A percentile compares a stretch with the other conserved stretches of the same genome.
These are phyloP conservation scores for Wickerhamiella brachini DNA, from an alignment of 805 yeast genomes.

Conservation along the genomic window DNA sequence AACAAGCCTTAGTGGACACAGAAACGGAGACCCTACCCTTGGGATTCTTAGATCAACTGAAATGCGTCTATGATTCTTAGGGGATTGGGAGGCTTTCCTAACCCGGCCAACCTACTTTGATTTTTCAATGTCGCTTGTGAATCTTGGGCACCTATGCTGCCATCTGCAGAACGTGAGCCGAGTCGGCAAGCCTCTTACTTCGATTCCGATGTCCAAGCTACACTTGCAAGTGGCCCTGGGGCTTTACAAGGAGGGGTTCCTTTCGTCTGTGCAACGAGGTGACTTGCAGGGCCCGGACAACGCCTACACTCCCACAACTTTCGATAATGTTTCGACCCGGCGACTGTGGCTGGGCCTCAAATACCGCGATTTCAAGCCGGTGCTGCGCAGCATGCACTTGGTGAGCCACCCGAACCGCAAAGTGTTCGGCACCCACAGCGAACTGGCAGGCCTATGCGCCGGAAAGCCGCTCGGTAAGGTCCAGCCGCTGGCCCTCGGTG, in stretches of 20 bases:
- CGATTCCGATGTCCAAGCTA: constrained; percentile 69
- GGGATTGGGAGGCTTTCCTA: not conserved
- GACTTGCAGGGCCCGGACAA: constrained; percentile 71
- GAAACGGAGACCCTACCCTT: not conserved
- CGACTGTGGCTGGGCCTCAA: constrained; percentile 87
- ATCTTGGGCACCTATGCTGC: constrained; percentile 70
- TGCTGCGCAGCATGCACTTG: constrained; percentile 53
- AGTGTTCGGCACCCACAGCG: constrained; percentile 47
- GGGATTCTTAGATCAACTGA: too few relatives aligned
- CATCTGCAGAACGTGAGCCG: constrained; percentile 80
- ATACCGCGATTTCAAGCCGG: constrained; percentile 68
- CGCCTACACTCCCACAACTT: constrained; percentile 48
- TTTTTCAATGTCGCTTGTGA: constrained; percentile 61
- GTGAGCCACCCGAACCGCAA: constrained; percentile 78
- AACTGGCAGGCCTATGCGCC: constrained; percentile 56
- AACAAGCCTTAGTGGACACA: too few relatives aligned
- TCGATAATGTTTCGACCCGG: constrained; percentile 73
- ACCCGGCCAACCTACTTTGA: not conserved
- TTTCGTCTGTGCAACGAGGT: constrained; percentile 75
- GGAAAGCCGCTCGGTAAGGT: constrained; percentile 67
- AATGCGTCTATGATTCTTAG: too few relatives aligned
- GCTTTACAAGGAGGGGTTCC: constrained; percentile 80
- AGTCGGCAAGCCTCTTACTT: constrained; percentile 58
- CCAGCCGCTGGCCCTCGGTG: constrained; percentile 79
- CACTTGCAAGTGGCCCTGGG: constrained; percentile 76